Base-by-base conservation (phyloP, 176 grass and related monocot genomes). In the Cymbopogon citratus region DNA sequence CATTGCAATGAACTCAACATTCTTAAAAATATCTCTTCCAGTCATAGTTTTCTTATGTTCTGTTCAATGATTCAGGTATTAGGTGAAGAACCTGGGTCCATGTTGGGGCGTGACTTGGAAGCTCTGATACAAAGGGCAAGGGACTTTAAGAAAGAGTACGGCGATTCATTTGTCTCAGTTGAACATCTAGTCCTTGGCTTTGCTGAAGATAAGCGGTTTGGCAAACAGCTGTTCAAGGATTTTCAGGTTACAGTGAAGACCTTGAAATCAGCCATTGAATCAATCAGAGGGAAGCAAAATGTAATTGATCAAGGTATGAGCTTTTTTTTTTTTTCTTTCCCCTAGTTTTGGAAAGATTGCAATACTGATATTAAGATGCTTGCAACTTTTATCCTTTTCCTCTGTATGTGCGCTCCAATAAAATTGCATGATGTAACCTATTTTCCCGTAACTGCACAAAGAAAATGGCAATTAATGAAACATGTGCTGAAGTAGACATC, bases 151-250 rank as follows among this genome's bases (percentile, higher is more conserved):
- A 93, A 95, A 81, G 92, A 98, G 56, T 98, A 95, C 35, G 86
- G 88, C 18, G 96, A 98, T 79, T 94, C 96, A 5, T 98, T 77
- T 88, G 96, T 98, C 56, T 98, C 96, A 1, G 96, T 98, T 69
- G 96, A 98, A 64, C 96, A 98, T 85, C 79, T 98, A 66, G 92
- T 98, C 39, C 96, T 98, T 44, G 85, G 87, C 77, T 98, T 87
- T 93, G 87, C 79, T 9, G 92, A 95, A 35, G 96, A 98, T 79
- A 89, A 91, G 45, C 81, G 96, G 18, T 98, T 98, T 88, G 96
- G 96, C 46, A 95, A 64, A 88, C 92, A 98, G 61, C 80, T 98
- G 10, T 93, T 95, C 71, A 95, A 93, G 69, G 96, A 98, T 75
- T 98, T 95, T 39, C 96, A 98, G 82, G 80, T 98, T 91, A 89